Evolutionary conservation across 176 grass and related monocot genomes (phyloP).

Genomic region (Oryza nivara): DNA sequence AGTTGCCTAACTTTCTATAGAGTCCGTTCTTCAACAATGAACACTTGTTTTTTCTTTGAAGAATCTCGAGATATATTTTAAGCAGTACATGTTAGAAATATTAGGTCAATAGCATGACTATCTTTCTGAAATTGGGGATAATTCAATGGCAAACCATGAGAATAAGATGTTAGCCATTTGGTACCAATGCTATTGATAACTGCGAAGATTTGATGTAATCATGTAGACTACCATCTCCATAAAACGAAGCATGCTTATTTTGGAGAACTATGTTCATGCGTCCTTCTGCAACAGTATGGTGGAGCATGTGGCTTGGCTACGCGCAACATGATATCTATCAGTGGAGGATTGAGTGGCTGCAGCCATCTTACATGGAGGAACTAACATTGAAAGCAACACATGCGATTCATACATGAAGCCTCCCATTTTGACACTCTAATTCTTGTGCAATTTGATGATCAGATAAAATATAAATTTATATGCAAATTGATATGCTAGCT

Average conservation of each 20-base stretch:
- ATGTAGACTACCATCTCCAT: neutral
- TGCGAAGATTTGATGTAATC: neutral
- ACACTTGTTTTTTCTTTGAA: neutral
- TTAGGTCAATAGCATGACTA: neutral
- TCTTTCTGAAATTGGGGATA: neutral
- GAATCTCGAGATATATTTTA: neutral
- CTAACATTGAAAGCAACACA: neutral
- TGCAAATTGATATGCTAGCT: constrained; percentile 45
- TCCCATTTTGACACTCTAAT: neutral
- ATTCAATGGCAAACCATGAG: neutral
- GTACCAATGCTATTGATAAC: neutral
- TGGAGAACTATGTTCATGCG: neutral
- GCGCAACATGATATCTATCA: neutral
- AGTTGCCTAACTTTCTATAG: neutral
- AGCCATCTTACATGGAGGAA: neutral
- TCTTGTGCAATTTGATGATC: neutral
- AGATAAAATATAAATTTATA: constrained; percentile 32
- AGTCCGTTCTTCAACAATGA: neutral
- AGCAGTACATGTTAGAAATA: neutral
- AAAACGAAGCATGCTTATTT: neutral
- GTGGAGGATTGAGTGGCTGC: neutral
- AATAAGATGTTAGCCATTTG: neutral
- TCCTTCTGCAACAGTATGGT: neutral
- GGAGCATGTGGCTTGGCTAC: neutral
- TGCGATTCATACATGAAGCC: neutral